Evolutionary conservation across 2,329 filamentous ascomycete genomes (phyloP), one percentile per base, ranked within the genome.

Genomic region (Colletotrichum lentis): DNA sequence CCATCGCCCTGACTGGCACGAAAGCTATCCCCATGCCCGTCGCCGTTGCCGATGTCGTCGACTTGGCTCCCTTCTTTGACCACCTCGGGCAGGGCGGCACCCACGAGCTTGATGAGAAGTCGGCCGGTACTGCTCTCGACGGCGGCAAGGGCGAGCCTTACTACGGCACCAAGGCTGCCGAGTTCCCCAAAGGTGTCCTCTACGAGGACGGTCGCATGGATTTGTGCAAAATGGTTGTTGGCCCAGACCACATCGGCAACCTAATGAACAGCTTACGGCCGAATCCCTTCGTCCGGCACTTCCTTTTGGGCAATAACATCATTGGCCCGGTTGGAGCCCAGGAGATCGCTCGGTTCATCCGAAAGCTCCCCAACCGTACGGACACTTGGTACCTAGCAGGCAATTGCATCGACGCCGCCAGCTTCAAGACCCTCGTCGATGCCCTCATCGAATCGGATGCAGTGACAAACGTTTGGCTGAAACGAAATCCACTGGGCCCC

Each of bases 311-410:
- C 10, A 86, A 86, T 73, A 86, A 86, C 63, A 83, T 85, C 71
- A 83, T 86, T 69, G 84, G 84, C 5, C 81, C 81, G 0, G 75
- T 78, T 39, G 84, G 84, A 16, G 83, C 82, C 3, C 74, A 76
- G 46, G 80, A 79, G 46, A 82, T 85, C 63, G 78, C 81, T 37
- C 72, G 76, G 10, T 86, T 85, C 72, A 75, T 84, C 54, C 69
- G 76, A 14, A 79, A 82, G 22, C 76, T 79, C 54, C 84, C 84
- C 3, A 73, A 80, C 41, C 78, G 80, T 5, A 85, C 86, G 73
- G 79, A 85, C 62, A 86, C 84, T 39, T 86, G 84, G 84, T 86
- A 86, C 71, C 77, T 86, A 39, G 84, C 84, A 5, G 84, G 84
- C 5, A 86, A 86, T 71, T 85, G 82, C 73, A 84, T 87, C 69